phyloP scores from a whole-genome alignment of 2,329 filamentous ascomycete species.

The Thielaviopsis cerberus region DNA sequence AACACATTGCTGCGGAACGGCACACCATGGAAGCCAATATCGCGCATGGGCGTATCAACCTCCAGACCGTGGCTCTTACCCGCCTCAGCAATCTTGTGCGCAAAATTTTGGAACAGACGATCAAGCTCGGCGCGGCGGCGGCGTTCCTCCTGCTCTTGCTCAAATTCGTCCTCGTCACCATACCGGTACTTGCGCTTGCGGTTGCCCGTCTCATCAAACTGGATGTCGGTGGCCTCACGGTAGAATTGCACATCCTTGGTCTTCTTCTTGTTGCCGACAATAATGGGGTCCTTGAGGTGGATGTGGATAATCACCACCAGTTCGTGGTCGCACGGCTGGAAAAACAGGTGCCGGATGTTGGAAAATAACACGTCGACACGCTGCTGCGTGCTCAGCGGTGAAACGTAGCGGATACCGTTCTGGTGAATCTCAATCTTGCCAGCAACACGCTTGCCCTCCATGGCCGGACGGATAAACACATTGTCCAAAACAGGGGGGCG shows the following conservation, averaged over 20 bases:
- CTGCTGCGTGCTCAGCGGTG: constrained; percentile 59
- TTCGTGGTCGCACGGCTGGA: constrained; percentile 91
- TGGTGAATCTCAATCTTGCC: constrained; percentile 96
- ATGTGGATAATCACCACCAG: constrained; percentile 96
- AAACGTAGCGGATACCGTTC: constrained; percentile 92
- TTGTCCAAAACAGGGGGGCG: constrained; percentile 80
- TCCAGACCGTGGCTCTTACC: constrained; percentile 78
- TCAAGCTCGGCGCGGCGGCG: constrained; percentile 80
- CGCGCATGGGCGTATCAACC: constrained; percentile 91
- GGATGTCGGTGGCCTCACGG: constrained; percentile 90
- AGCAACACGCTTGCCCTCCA: constrained; percentile 92
- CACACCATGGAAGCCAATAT: constrained; percentile 91
- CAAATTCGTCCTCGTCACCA: constrained; percentile 95
- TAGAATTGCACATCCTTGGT: constrained; percentile 98
- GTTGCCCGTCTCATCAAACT: constrained; percentile 97
- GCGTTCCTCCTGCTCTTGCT: constrained; percentile 93
- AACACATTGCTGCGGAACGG: constrained; percentile 90
- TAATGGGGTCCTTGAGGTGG: constrained; percentile 92
- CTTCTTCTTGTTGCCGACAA: constrained; percentile 94
- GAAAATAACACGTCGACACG: constrained; percentile 89
- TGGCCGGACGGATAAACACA: constrained; percentile 82
- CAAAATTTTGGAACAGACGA: constrained; percentile 86
- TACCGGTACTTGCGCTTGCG: constrained; percentile 94
- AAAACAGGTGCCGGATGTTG: constrained; percentile 97
- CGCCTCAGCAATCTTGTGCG: constrained; percentile 92